Conservation (phyloP, 2,329 filamentous ascomycete genomes). For the Anthostomella pinea region DNA sequence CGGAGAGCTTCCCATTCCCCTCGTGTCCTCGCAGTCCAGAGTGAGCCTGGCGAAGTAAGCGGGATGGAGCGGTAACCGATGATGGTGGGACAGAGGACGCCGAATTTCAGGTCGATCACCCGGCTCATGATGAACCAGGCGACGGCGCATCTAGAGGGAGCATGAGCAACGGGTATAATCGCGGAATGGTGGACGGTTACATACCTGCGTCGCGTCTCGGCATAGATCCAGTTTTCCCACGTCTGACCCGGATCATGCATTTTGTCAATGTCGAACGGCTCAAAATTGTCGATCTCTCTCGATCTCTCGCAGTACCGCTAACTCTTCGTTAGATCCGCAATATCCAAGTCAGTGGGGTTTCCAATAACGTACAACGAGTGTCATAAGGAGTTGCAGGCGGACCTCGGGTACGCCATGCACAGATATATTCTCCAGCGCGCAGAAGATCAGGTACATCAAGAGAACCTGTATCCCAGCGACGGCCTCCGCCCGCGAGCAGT, state of each 20-base stretch:
- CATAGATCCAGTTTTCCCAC: slow-evolving; percentile 25
- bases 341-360: no score
- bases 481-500: slow-evolving; percentile 9
- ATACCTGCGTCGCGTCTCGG: slow-evolving; percentile 25
- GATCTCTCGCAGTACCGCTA: slow-evolving; percentile 15
- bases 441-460: slow-evolving; percentile 18
- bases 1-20: slow-evolving; percentile 20
- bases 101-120: slow-evolving; percentile 20
- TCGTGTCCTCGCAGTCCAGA: slow-evolving; percentile 22
- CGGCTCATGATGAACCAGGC: slow-evolving; percentile 26
- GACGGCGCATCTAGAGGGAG: slow-evolving; percentile 13
- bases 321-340: not conserved
- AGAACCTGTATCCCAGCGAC: slow-evolving; percentile 12
- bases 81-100: slow-evolving; percentile 16
- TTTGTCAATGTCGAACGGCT: slow-evolving; percentile 14
- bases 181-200: not conserved
- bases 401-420: slow-evolving; percentile 12
- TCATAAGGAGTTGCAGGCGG: slow-evolving; percentile 13
- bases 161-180: not conserved
- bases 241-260: slow-evolving; percentile 16
- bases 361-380: slow-evolving; percentile 12
- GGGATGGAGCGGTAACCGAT: slow-evolving; percentile 19
- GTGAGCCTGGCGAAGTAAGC: slow-evolving; percentile 17
- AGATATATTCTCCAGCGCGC: slow-evolving; percentile 11
- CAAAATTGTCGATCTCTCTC: slow-evolving; percentile 8